Evolutionary conservation across 352 stramenopile species (phyloP).

Genomic region (Pythium sukuiense): DNA sequence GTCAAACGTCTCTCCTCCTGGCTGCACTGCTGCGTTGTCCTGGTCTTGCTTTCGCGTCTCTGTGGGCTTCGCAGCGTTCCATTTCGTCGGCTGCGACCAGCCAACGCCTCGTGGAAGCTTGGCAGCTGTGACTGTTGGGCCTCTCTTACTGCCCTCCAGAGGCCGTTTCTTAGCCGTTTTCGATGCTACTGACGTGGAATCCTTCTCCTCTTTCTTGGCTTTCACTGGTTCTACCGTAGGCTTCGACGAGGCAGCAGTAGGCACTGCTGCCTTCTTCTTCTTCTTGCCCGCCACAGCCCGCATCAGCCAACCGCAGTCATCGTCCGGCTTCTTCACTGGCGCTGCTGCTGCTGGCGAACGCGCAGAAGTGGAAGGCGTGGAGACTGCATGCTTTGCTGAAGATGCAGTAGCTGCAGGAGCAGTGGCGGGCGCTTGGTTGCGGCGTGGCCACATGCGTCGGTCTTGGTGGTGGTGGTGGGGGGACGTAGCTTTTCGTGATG

Average conservation of each 20-base stretch:
- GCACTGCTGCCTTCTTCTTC: conserved; percentile 8
- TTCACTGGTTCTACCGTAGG: neutral
- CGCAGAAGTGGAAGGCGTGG: neutral
- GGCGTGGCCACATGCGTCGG: neutral
- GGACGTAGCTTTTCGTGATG: neutral
- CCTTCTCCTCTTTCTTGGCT: neutral
- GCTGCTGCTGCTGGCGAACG: neutral
- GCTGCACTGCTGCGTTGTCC: neutral
- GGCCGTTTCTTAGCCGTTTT: conserved; percentile 16
- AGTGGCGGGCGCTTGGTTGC: conserved; percentile 1
- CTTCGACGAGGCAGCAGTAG: neutral
- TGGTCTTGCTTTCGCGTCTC: neutral
- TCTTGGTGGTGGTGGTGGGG: neutral
- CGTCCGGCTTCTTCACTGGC: neutral
- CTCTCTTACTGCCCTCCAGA: conserved; percentile 2
- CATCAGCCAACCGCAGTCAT: conserved; percentile 28
- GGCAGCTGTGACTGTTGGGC: neutral
- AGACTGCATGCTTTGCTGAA: neutral
- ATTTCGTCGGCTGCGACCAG: conserved; percentile 21
- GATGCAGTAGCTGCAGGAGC: neutral
- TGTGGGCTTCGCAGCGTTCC: neutral
- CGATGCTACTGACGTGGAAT: neutral
- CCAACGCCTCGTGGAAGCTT: conserved; percentile 25
- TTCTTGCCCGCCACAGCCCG: conserved; percentile 26
- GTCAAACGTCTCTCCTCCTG: conserved; percentile 26